Base-by-base conservation (phyloP, 768 basidiomycete genomes). In the Nevesoporus exiguus region DNA sequence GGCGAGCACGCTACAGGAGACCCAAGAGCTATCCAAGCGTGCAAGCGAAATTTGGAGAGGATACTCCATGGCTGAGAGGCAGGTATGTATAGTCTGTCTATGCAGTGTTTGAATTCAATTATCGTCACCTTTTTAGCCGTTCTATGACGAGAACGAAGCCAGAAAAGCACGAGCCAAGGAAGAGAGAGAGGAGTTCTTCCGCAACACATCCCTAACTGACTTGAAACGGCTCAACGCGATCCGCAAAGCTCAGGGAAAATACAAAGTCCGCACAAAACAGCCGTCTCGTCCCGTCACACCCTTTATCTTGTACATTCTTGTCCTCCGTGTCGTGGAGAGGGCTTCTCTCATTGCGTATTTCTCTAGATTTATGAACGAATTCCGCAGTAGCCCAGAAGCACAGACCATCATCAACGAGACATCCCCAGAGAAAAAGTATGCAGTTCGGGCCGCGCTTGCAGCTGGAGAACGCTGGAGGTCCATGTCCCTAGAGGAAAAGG, bases 21-120 rank as follows among this genome's bases (percentile, higher is more conserved):
- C 10, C 1, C 50, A 51, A 7, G 54, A 49, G 11, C 2, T 60
- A 2, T n/a, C 63, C 14, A 70, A 52, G 52, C 54, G 65, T 19
- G 63, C 68, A 7, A 57, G 54, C 10, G 55, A 52, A 33, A 48
- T 54, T 4, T 78, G 76, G 77, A 63, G 44, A 0, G 54, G 44
- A 5, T 55, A 76, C n/a, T 55, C 74, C 5, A 61, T 59, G 11
- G 58, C 51, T 4, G 71, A 77, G 52, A 77, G 70, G 48, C 61
- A 75, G 59, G 76, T 75, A 31, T 22, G 66, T 51, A 22, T 52
- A 13, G 3, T 49, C n/a, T 27, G 34, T 33, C 15, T 2, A 9
- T 24, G 1, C 25, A 3, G 7, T 25, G 4, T 19, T 33, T 9
- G 13, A 7, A 21, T 22, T 41, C 13, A 21, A 31, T n/a, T 21